Evolutionary conservation across 2,329 filamentous ascomycete species (phyloP).

Genomic region (Calonectria hongkongensis): DNA sequence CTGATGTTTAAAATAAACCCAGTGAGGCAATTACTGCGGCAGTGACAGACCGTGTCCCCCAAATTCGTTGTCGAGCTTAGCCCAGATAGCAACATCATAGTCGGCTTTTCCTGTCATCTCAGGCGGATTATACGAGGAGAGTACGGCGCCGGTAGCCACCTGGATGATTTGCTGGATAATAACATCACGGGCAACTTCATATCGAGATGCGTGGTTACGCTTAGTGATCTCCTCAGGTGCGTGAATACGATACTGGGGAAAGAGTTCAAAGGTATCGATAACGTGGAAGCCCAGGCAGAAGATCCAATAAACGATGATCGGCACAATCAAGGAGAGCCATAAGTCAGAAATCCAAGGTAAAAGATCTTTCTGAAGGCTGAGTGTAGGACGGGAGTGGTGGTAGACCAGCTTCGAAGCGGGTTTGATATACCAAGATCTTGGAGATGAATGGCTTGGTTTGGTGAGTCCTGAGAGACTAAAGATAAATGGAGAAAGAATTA

Average conservation of each 20-base stretch:
- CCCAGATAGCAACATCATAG: constrained; percentile 94
- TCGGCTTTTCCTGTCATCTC: constrained; percentile 86
- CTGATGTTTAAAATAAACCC: not conserved
- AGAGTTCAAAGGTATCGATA: constrained; percentile 89
- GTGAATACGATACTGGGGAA: constrained; percentile 95
- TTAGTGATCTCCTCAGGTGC: constrained; percentile 93
- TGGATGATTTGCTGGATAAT: constrained; percentile 94
- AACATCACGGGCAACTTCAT: constrained; percentile 92
- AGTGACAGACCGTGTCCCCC: not conserved
- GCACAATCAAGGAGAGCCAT: constrained; percentile 83
- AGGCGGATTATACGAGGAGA: constrained; percentile 83
- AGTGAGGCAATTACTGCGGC: not conserved
- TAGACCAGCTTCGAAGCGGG: constrained; percentile 75
- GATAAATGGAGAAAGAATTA: no score
- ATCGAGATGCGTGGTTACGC: constrained; percentile 89
- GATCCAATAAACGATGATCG: constrained; percentile 91
- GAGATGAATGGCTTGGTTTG: no score
- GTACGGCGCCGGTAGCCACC: constrained; percentile 80
- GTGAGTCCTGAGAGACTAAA: no score
- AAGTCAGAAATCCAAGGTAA: constrained; percentile 89
- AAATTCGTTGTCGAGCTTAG: constrained; percentile 63
- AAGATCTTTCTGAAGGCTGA: constrained; percentile 81
- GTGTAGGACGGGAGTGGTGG: constrained; percentile 92
- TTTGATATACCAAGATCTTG: constrained; percentile 51
- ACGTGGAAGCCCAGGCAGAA: constrained; percentile 91